Evolutionary conservation across 805 yeast genomes (phyloP).

Genomic region (Pachysolen tannophilus): DNA sequence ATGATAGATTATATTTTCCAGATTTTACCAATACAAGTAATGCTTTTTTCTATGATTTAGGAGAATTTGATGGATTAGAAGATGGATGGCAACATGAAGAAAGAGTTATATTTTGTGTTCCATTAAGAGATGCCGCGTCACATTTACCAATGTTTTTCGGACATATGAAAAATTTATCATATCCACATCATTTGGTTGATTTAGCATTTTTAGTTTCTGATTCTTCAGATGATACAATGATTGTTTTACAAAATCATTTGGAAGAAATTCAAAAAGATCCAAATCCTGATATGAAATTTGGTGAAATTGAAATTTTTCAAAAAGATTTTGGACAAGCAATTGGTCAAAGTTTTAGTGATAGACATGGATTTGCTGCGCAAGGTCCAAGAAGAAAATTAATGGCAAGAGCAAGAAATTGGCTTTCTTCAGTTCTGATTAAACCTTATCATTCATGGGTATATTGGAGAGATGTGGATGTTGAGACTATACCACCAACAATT

Average conservation of each 20-base stretch:
- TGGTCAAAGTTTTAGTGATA: constrained; percentile 87
- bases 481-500: constrained; percentile 75
- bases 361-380: constrained; percentile 95
- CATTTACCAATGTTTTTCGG: constrained; percentile 56
- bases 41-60: constrained; percentile 30
- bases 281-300: constrained; percentile 58
- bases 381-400: constrained; percentile 91
- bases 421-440: constrained; percentile 73
- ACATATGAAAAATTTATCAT: constrained; percentile 48
- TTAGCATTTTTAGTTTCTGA: constrained; percentile 83
- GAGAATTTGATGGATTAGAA: constrained; percentile 31
- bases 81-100: constrained; percentile 50
- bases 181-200: constrained; percentile 49
- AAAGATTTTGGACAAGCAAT: constrained; percentile 91
- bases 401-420: constrained; percentile 96
- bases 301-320: constrained; percentile 79
- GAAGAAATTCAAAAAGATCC: constrained; percentile 57
- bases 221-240: constrained; percentile 83
- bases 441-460: constrained; percentile 95
- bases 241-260: constrained; percentile 48
- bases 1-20: constrained; percentile 6
- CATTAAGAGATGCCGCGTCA: constrained; percentile 51
- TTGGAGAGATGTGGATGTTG: constrained; percentile 99
- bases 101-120: constrained; percentile 47
- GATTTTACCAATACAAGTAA: constrained; percentile 7